These are phyloP conservation scores for Neoscytalidium dimidiatum DNA, from an alignment of 2,329 filamentous ascomycete species.

Conservation along the genomic window DNA sequence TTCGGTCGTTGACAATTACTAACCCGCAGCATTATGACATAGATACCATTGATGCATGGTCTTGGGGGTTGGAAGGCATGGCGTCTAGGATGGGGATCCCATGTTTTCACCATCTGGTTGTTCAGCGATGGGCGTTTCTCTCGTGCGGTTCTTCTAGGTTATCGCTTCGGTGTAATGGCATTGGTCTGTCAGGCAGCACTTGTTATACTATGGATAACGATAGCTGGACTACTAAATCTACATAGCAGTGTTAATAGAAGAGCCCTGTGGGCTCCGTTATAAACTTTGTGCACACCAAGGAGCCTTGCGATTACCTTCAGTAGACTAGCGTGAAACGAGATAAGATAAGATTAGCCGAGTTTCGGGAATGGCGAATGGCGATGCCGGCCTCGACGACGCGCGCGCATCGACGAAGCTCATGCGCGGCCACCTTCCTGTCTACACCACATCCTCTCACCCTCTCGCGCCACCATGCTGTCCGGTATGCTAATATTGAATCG, in stretches of 20 bases:
- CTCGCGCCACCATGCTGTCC: conserved; percentile 15
- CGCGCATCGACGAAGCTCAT: conserved; percentile 16
- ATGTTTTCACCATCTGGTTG: conserved; percentile 1
- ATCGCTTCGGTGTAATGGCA: neutral
- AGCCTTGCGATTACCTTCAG: neutral
- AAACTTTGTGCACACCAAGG: neutral
- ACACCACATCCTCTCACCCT: neutral
- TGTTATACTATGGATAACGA: neutral
- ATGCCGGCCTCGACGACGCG: conserved; percentile 7
- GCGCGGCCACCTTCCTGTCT: neutral
- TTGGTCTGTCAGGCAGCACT: neutral
- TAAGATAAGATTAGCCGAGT: conserved; percentile 14
- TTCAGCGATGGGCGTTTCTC: neutral
- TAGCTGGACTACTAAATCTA: conserved; percentile 7
- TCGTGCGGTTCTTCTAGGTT: conserved; percentile 3
- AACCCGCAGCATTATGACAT: conserved; percentile 14
- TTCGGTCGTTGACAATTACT: neutral
- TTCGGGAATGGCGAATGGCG: neutral
- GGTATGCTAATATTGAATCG: neutral
- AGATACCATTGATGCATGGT: conserved; percentile 6
- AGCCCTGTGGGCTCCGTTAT: neutral
- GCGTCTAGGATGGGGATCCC: conserved; percentile 1
- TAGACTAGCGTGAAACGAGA: neutral
- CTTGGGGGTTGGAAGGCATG: neutral
- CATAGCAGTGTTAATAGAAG: conserved; percentile 5